phyloP scores from a whole-genome alignment of 345 rosid genomes.

The Odontarrhena argentea region DNA sequence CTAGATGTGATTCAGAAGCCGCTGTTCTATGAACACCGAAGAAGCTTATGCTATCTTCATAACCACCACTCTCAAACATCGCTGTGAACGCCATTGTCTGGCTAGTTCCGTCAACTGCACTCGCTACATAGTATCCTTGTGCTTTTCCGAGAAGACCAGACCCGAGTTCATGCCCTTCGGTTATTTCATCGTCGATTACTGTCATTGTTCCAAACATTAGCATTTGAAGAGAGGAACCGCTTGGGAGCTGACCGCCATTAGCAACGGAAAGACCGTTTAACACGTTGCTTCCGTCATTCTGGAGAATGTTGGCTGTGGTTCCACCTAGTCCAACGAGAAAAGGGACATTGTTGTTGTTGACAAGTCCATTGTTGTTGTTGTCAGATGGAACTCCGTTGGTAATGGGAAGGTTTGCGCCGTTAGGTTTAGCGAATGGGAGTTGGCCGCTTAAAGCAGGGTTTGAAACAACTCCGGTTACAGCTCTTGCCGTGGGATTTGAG shows the following conservation, averaged over 20 bases:
- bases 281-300: constrained; percentile 52
- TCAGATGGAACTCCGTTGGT: constrained; percentile 61
- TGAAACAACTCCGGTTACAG: constrained; percentile 71
- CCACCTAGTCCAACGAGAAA: constrained; percentile 81
- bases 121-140: constrained; percentile 79
- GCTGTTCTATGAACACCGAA: constrained; percentile 76
- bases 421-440: constrained; percentile 83
- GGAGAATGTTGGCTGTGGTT: constrained; percentile 49
- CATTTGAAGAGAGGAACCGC: constrained; percentile 55
- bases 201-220: constrained; percentile 90
- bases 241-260: constrained; percentile 58
- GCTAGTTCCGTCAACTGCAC: constrained; percentile 76
- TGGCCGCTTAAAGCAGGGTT: constrained; percentile 73
- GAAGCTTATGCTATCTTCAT: constrained; percentile 72
- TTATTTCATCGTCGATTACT: constrained; percentile 76
- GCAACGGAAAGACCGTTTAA: constrained; percentile 47
- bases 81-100: constrained; percentile 81
- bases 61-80: constrained; percentile 73
- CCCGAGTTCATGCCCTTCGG: constrained; percentile 67
- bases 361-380: constrained; percentile 62
- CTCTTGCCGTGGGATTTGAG: constrained; percentile 68
- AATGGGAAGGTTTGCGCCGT: constrained; percentile 75
- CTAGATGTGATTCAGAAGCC: constrained; percentile 74
- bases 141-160: constrained; percentile 78
- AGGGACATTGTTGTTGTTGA: constrained; percentile 86